These are phyloP conservation scores for Claviceps spartinae DNA, from an alignment of 2,329 filamentous ascomycete species.

Conservation along the genomic window DNA sequence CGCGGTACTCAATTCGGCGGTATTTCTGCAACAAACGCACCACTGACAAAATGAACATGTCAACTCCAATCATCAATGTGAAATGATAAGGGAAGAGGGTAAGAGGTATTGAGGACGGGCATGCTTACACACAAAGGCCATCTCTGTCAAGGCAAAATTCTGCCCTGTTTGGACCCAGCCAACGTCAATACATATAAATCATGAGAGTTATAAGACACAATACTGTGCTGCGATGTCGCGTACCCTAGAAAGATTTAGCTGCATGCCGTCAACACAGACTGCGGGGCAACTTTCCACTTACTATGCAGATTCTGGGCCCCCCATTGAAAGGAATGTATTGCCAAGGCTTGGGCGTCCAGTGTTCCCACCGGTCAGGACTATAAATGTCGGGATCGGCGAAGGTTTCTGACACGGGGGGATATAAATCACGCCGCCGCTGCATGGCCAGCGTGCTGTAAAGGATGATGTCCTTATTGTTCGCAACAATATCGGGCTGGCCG, in stretches of 20 bases:
- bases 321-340: slow-evolving; percentile 66
- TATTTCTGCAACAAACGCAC: slow-evolving; percentile 47
- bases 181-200: slow-evolving; percentile 27
- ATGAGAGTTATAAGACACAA: too few relatives aligned
- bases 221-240: neutral
- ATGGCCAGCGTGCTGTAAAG: slow-evolving; percentile 56
- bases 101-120: neutral
- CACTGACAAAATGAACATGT: slow-evolving; percentile 15
- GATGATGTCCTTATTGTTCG: slow-evolving; percentile 53
- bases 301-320: slow-evolving; percentile 57
- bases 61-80: neutral
- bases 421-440: slow-evolving; percentile 55
- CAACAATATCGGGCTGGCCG: slow-evolving; percentile 47
- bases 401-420: slow-evolving; percentile 34
- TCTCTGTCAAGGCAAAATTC: slow-evolving; percentile 70
- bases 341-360: slow-evolving; percentile 52
- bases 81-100: neutral
- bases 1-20: slow-evolving; percentile 35
- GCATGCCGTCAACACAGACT: neutral
- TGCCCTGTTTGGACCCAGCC: slow-evolving; percentile 62
- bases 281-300: neutral
- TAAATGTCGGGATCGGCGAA: slow-evolving; percentile 40
- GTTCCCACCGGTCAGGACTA: slow-evolving; percentile 53
- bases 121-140: slow-evolving; percentile 21
- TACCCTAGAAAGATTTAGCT: neutral